Conservation (phyloP, 2,329 filamentous ascomycete species). For the Aschersonia sp. region DNA sequence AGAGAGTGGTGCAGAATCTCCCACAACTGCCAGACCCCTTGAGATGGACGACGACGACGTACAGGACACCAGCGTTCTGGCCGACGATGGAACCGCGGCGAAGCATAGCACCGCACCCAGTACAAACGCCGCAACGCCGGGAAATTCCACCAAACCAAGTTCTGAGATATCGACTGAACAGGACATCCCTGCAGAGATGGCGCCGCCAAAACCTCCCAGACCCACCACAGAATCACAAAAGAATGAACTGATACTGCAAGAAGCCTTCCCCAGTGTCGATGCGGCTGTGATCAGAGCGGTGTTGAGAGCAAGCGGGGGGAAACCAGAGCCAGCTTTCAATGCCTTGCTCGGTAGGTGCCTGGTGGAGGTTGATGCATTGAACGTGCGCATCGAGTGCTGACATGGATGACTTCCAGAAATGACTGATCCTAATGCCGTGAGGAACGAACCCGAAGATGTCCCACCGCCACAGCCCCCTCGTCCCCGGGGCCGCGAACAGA, state of each 20-base stretch:
- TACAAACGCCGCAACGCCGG: conserved; percentile 1
- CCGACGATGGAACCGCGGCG: conserved; percentile 22
- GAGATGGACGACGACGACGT: conserved; percentile 58
- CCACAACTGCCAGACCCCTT: conserved; percentile 48
- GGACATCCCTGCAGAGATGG: conserved; percentile 13
- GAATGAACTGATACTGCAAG: conserved; percentile 75
- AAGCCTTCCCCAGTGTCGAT: conserved; percentile 85
- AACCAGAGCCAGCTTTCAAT: conserved; percentile 89
- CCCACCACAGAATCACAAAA: conserved; percentile 71
- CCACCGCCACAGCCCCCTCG: conserved; percentile 68
- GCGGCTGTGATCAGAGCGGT: conserved; percentile 72
- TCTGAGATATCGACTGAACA: conserved; percentile 13
- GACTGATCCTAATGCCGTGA: conserved; percentile 60
- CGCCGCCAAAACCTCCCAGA: conserved; percentile 73
- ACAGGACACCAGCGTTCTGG: conserved; percentile 41
- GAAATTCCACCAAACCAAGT: conserved; percentile 11
- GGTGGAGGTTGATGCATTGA: too few species aligned
- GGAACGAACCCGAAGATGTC: conserved; percentile 38
- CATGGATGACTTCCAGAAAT: conserved; percentile 35
- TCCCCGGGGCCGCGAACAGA: conserved; percentile 45
- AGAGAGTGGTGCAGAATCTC: conserved; percentile 41
- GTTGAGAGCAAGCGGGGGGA: conserved; percentile 68
- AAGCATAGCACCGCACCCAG: conserved; percentile 2
- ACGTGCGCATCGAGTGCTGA: background rate
- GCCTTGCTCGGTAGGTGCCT: conserved; percentile 58